A percentile compares a stretch with the other conserved stretches of the same genome.
phyloP scores from a whole-genome alignment of 176 grass and related monocot genomes.

The Eragrostis curvula region DNA sequence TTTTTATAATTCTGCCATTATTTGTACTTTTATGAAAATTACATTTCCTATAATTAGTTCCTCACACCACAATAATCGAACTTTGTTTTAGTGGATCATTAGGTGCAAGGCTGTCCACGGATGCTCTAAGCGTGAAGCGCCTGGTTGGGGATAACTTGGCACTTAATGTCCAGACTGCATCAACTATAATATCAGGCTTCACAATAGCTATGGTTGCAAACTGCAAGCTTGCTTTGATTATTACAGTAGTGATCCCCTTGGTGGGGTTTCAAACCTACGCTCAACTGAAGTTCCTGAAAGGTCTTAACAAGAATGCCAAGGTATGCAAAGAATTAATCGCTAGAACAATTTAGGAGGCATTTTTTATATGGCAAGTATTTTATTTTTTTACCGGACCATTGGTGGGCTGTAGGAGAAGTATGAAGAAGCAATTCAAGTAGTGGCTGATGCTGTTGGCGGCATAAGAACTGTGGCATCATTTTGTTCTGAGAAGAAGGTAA shows the following conservation, averaged over 20 bases:
- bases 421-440: constrained; percentile 86
- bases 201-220: constrained; percentile 70
- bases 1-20: no score
- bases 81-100: constrained; percentile 62
- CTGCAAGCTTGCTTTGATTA: constrained; percentile 74
- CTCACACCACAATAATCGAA: no score
- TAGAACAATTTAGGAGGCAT: no score
- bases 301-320: constrained; percentile 76
- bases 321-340: constrained; percentile 32
- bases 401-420: constrained; percentile 55
- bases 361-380: background rate
- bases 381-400: constrained; percentile 18
- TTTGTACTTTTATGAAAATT: no score
- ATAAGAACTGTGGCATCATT: constrained; percentile 86
- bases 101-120: constrained; percentile 72
- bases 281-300: constrained; percentile 72
- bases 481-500: constrained; percentile 73
- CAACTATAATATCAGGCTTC: constrained; percentile 69
- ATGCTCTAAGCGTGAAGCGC: constrained; percentile 75
- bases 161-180: constrained; percentile 65
- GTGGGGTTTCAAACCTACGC: constrained; percentile 67
- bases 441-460: constrained; percentile 70
- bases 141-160: constrained; percentile 81
- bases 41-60: background rate
- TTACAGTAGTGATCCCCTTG: constrained; percentile 69